A percentile compares a stretch with the other conserved stretches of the same genome.
These are phyloP conservation scores for Tillandsia leiboldiana DNA, from an alignment of 176 grass and related monocot species.

Conservation along the genomic window DNA sequence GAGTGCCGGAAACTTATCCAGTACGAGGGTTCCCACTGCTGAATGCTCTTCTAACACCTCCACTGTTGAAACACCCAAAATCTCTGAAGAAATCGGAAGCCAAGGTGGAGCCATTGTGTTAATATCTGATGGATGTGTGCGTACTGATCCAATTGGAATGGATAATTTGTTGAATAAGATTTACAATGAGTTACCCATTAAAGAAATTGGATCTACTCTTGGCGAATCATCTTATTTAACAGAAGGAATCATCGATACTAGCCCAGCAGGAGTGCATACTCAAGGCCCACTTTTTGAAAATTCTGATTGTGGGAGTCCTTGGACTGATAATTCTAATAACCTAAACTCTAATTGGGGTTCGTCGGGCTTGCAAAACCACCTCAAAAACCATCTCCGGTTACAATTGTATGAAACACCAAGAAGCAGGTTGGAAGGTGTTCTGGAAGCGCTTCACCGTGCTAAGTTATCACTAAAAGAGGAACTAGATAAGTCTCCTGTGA, in stretches of 20 bases:
- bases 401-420: conserved; percentile 17
- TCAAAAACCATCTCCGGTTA: conserved; percentile 20
- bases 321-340: conserved; percentile 22
- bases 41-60: conserved; percentile 19
- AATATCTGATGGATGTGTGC: conserved; percentile 8
- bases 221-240: conserved; percentile 16
- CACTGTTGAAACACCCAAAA: conserved; percentile 13
- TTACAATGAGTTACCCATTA: conserved; percentile 10
- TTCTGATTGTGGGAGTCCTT: conserved; percentile 38
- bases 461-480: conserved; percentile 52
- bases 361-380: conserved; percentile 25
- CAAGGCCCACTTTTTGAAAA: conserved; percentile 6
- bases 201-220: conserved; percentile 21
- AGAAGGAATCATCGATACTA: conserved; percentile 17
- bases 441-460: conserved; percentile 60
- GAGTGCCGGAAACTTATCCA: conserved; percentile 4
- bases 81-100: conserved; percentile 4
- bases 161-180: conserved; percentile 23
- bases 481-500: conserved; percentile 31
- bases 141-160: conserved; percentile 6
- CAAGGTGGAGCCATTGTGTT: conserved; percentile 17
- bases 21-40: background rate
- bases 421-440: conserved; percentile 24
- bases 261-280: conserved; percentile 13
- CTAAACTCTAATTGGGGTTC: conserved; percentile 38